phyloP scores from a whole-genome alignment of 306 rosid genomes.

The Cotoneaster glaucophyllus region DNA sequence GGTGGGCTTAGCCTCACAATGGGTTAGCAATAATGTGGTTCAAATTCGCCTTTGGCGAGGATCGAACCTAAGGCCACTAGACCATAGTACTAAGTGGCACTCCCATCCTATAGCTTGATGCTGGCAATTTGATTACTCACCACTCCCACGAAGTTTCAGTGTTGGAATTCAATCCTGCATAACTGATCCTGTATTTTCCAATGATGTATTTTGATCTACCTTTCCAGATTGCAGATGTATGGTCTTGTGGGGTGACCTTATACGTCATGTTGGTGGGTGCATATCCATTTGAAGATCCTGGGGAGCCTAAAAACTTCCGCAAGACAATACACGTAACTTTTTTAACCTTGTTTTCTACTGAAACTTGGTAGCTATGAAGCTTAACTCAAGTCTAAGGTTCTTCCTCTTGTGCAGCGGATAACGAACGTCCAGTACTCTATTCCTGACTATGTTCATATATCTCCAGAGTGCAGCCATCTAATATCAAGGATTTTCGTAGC shows the following conservation, averaged over 20 bases:
- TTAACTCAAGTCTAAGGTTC: constrained; percentile 4
- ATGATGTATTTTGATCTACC: neutral
- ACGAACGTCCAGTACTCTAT: constrained; percentile 87
- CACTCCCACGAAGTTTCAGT: neutral
- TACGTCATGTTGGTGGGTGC: constrained; percentile 99
- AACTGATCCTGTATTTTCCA: neutral
- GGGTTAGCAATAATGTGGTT: too few relatives aligned
- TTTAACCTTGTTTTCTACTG: neutral
- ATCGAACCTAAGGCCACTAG: too few relatives aligned
- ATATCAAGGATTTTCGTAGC: constrained; percentile 88
- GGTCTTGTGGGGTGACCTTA: constrained; percentile 99
- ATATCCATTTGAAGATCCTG: constrained; percentile 94
- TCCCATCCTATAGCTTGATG: neutral
- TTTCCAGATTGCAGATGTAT: constrained; percentile 91
- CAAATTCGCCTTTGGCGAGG: too few relatives aligned
- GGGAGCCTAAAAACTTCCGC: constrained; percentile 93
- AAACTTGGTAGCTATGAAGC: neutral
- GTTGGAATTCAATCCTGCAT: neutral
- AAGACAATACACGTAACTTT: constrained; percentile 71
- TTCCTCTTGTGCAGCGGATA: constrained; percentile 63
- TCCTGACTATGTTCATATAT: constrained; percentile 90
- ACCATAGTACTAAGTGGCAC: too few relatives aligned
- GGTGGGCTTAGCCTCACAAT: too few relatives aligned
- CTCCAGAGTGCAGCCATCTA: constrained; percentile 77
- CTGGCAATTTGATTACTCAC: neutral